A percentile compares a stretch with the other conserved stretches of the same genome.
Conservation (phyloP, 768 basidiomycete genomes). For the Neoboletus magnificus region DNA sequence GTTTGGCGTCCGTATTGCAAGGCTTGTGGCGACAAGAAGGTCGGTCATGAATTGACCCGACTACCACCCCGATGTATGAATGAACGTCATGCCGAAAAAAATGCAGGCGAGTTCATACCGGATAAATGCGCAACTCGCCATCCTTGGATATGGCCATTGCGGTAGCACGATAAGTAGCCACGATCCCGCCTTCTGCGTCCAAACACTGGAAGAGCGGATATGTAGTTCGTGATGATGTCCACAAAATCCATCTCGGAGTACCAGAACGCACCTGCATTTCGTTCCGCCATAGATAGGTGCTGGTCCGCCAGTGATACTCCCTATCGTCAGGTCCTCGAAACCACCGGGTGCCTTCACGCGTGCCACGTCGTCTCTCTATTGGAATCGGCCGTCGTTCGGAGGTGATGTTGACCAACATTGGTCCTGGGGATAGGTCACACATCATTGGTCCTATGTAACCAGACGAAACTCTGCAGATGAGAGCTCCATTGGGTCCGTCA, state of each 20-base stretch:
- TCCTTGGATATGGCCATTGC: slow-evolving; percentile 26
- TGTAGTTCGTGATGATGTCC: background rate
- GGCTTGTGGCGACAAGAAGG: slow-evolving; percentile 28
- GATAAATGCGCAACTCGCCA: slow-evolving; percentile 26
- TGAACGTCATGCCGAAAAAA: background rate
- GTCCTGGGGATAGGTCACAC: slow-evolving; percentile 1
- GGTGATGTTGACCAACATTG: slow-evolving; percentile 12
- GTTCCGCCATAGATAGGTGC: slow-evolving; percentile 9
- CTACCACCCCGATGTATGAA: slow-evolving; percentile 8
- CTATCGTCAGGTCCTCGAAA: slow-evolving; percentile 24
- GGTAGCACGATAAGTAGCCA: slow-evolving; percentile 28
- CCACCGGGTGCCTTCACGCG: slow-evolving; percentile 14
- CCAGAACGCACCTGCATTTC: slow-evolving; percentile 22
- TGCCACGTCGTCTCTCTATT: slow-evolving; percentile 12
- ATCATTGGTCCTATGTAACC: slow-evolving; percentile 18
- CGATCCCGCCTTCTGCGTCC: slow-evolving; percentile 14
- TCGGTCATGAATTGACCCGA: slow-evolving; percentile 24
- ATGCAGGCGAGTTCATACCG: slow-evolving; percentile 12
- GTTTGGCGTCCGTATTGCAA: slow-evolving; percentile 22
- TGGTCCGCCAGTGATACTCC: slow-evolving; percentile 22
- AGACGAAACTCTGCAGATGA: slow-evolving; percentile 21
- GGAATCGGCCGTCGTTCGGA: slow-evolving; percentile 6
- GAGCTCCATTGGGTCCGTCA: slow-evolving; percentile 13
- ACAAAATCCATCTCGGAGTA: background rate
- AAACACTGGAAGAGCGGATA: slow-evolving; percentile 9